Evolutionary conservation across 2,329 filamentous ascomycete species (phyloP).

Genomic region (Stachybotrys chartarum): DNA sequence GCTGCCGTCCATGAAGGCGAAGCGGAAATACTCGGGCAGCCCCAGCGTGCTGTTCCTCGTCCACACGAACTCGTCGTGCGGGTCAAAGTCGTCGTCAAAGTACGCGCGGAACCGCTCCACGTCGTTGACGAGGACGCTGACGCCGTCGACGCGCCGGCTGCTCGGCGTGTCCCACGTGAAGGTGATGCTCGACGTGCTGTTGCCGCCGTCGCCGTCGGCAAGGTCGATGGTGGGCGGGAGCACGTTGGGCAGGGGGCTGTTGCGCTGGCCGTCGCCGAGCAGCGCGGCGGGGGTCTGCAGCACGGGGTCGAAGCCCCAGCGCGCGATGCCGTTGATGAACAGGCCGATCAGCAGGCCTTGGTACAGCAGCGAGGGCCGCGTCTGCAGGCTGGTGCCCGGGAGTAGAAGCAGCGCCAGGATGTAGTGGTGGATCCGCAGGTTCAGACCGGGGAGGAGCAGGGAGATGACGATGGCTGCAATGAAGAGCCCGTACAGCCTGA

Average conservation of each 20-base stretch:
- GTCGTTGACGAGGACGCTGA: conserved; percentile 78
- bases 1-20: conserved; percentile 64
- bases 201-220: conserved; percentile 20
- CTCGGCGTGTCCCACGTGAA: conserved; percentile 45
- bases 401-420: conserved; percentile 81
- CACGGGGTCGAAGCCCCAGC: conserved; percentile 89
- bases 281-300: conserved; percentile 74
- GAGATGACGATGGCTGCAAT: conserved; percentile 59
- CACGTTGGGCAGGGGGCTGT: conserved; percentile 53
- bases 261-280: conserved; percentile 58
- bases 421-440: conserved; percentile 90
- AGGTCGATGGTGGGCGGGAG: conserved; percentile 38
- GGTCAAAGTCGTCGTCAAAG: conserved; percentile 47
- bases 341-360: conserved; percentile 85
- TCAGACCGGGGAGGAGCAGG: conserved; percentile 66
- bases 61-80: conserved; percentile 49
- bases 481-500: conserved; percentile 70
- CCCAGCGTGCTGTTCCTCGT: conserved; percentile 35
- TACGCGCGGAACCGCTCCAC: conserved; percentile 74
- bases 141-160: conserved; percentile 56
- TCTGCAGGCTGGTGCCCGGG: conserved; percentile 84
- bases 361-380: conserved; percentile 74
- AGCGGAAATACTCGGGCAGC: conserved; percentile 67
- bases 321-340: conserved; percentile 83
- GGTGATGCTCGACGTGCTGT: conserved; percentile 55